These are phyloP conservation scores for Neopestalotiopsis sp. DNA, from an alignment of 2,329 filamentous ascomycete genomes.

Conservation along the genomic window DNA sequence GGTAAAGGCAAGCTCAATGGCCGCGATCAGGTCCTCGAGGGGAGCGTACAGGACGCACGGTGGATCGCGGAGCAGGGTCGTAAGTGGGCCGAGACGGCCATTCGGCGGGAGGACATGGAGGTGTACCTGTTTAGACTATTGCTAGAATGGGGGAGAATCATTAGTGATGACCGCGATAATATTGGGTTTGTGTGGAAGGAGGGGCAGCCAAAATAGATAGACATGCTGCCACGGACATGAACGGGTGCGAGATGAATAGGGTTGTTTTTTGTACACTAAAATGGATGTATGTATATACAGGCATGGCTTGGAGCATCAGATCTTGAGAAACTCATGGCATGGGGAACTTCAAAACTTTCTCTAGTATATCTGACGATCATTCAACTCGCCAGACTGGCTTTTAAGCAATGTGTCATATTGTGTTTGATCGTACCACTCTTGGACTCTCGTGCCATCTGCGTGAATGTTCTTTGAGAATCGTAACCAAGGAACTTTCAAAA, in stretches of 20 bases:
- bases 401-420: too few species aligned
- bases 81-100: conserved; percentile 66
- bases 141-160: conserved; percentile 76
- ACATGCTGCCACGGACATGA: not conserved
- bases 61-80: conserved; percentile 71
- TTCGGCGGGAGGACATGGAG: conserved; percentile 77
- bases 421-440: too few species aligned
- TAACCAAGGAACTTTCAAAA: too few species aligned
- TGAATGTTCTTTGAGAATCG: too few species aligned
- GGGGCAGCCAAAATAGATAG: not conserved
- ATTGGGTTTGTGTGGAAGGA: conserved; percentile 40
- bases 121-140: conserved; percentile 80
- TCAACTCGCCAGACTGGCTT: too few species aligned
- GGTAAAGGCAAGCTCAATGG: conserved; percentile 48
- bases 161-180: conserved; percentile 63
- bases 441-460: too few species aligned
- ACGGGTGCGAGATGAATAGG: not conserved
- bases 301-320: too few species aligned
- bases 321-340: too few species aligned
- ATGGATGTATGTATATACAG: not conserved
- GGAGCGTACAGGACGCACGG: conserved; percentile 57
- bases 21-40: conserved; percentile 50
- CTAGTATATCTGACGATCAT: too few species aligned
- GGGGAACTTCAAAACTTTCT: too few species aligned
- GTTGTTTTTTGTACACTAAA: not conserved